phyloP scores from a whole-genome alignment of 768 basidiomycete genomes.

The Mrakia frigida region DNA sequence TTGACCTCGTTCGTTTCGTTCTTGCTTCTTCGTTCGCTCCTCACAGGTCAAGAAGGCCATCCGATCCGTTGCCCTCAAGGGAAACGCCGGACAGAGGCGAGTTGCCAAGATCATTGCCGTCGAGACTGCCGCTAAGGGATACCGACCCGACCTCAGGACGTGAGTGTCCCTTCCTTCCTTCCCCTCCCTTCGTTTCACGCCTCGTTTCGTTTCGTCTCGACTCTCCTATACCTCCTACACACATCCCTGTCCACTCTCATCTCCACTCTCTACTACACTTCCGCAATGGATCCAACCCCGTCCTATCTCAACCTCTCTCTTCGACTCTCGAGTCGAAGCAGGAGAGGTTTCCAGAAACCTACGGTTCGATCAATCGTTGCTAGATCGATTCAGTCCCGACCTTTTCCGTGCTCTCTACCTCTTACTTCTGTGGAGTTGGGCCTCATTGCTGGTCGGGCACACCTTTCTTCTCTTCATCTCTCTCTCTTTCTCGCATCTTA shows the following conservation, averaged over 20 bases:
- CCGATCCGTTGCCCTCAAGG: constrained; percentile 26
- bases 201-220: background rate
- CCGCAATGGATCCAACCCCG: constrained; percentile 26
- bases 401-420: constrained; percentile 27
- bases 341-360: background rate
- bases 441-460: constrained; percentile 29
- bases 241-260: background rate
- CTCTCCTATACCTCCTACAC: background rate
- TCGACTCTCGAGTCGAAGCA: background rate
- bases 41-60: constrained; percentile 28
- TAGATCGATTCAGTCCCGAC: constrained; percentile 18
- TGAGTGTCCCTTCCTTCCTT: constrained; percentile 30
- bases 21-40: background rate
- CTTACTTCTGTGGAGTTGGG: constrained; percentile 23
- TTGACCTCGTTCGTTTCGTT: background rate
- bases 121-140: constrained; percentile 43
- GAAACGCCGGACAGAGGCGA: constrained; percentile 35
- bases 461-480: background rate
- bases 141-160: constrained; percentile 45
- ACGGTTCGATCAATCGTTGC: constrained; percentile 21
- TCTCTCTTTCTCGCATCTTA: background rate
- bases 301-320: constrained; percentile 12
- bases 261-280: background rate
- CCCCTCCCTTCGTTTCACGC: background rate
- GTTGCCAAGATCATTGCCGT: constrained; percentile 45